These are phyloP conservation scores for Eutrema salsugineum DNA, from an alignment of 441 rosid genomes.

Conservation along the genomic window DNA sequence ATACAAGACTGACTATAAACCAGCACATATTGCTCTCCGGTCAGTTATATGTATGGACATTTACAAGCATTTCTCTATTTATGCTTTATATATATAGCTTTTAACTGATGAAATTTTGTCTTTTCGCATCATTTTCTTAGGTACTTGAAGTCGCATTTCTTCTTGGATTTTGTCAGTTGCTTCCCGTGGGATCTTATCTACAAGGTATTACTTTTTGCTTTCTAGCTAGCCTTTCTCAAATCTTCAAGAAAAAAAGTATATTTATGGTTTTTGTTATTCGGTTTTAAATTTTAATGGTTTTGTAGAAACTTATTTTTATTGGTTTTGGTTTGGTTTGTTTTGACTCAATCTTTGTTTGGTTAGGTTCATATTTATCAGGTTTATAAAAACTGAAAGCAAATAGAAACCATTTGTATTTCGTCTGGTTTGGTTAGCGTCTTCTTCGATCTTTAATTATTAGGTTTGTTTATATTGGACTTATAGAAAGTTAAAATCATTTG, in stretches of 20 bases:
- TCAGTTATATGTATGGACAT: constrained; percentile 14
- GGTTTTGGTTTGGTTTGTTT: not conserved
- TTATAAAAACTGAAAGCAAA: no score
- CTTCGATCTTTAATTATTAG: not conserved
- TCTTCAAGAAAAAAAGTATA: not conserved
- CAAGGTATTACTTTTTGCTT: constrained; percentile 45
- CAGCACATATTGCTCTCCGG: constrained; percentile 68
- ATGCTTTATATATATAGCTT: not conserved
- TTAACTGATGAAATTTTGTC: not conserved
- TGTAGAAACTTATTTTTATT: not conserved
- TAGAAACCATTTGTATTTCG: no score
- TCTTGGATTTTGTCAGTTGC: constrained; percentile 74
- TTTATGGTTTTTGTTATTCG: not conserved
- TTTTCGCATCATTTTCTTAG: constrained; percentile 31
- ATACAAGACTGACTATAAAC: constrained; percentile 62
- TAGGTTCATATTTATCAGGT: not conserved
- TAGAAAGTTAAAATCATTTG: not conserved
- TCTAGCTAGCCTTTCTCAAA: not conserved
- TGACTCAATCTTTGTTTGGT: not conserved
- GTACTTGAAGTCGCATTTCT: constrained; percentile 77
- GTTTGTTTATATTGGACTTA: not conserved
- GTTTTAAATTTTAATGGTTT: not conserved
- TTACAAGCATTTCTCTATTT: not conserved
- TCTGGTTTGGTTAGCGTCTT: not conserved
- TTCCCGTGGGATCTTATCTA: constrained; percentile 93